Percentiles rank a stretch among this genome's conserved stretches.
These are phyloP conservation scores for Spergularia azorica DNA, from an alignment of 179 eudicot species.

Conservation along the genomic window DNA sequence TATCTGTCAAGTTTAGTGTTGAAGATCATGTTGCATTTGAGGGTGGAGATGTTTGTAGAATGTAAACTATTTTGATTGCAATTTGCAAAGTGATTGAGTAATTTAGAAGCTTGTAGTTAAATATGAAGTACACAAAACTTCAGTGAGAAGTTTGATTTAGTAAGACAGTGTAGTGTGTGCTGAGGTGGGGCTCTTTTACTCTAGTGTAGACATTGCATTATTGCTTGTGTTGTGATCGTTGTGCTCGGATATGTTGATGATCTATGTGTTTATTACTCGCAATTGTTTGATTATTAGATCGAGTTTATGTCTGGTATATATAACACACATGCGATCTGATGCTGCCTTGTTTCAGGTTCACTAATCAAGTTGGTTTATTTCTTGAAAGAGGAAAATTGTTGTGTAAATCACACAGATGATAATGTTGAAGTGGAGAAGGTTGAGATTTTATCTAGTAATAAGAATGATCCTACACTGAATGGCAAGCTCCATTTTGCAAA, in stretches of 20 bases:
- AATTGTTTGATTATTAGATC: no score
- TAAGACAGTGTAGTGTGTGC: neutral
- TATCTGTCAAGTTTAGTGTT: no score
- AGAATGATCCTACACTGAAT: conserved; percentile 39
- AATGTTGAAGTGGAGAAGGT: conserved; percentile 34
- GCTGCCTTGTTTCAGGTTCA: conserved; percentile 50
- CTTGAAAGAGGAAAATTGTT: conserved; percentile 36
- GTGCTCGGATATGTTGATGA: neutral
- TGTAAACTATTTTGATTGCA: neutral
- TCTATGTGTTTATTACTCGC: neutral
- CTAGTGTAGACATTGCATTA: neutral
- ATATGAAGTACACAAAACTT: neutral
- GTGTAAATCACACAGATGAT: conserved; percentile 30
- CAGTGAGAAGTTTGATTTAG: conserved; percentile 4
- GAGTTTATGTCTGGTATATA: no score
- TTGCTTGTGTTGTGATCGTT: neutral
- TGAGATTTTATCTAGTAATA: conserved; percentile 36
- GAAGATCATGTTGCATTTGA: neutral
- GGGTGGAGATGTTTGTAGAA: no score
- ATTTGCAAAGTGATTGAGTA: neutral
- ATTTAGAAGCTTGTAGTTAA: neutral
- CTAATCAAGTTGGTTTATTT: conserved; percentile 88
- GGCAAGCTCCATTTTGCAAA: conserved; percentile 82
- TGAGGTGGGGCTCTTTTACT: neutral
- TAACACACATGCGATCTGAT: neutral